Evolutionary conservation across 352 stramenopile species (phyloP), one percentile per base, ranked within the genome.

Genomic region (Halophytophthora batemanensis): DNA sequence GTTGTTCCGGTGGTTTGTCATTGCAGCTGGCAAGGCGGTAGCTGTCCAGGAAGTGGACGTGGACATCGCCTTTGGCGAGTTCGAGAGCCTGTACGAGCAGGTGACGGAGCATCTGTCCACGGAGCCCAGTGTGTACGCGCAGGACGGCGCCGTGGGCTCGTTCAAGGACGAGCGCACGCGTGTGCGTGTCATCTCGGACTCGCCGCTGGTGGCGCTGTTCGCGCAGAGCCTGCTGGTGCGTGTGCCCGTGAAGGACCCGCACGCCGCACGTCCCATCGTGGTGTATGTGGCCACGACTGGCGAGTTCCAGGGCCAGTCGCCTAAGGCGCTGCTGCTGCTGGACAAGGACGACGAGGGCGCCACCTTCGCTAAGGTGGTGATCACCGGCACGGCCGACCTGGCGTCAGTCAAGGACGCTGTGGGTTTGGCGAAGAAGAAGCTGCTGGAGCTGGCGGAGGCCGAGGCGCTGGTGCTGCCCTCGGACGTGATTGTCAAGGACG

Each of bases 101-200:
- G 78, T 90, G 43, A 88, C 77, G 45, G 71, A 86, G 35, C 71
- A 90, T 60, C 53, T 93, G 45, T 87, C 77, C 36, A 64, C 61
- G 18, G 64, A 82, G 33, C 48, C 68, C 1, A 77, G 59, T 44
- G 53, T 89, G 48, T 93, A 87, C 57, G 77, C 80, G 23, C 78
- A 89, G 45, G 82, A 93, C 47, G 77, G 82, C 36, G 82, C 79
- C 15, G 71, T 87, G 10, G 82, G 82, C n/a, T 88, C 79, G 11
- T 87, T 78, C 61, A 82, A 85, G 59, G 79, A 86, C 43, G 77
- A 82, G 46, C 79, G 79, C 56, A 82, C 79, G 22, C 79, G 77
- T 53, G 75, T 88, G 39, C 82, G 82, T 23, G 79, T 93, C 28
- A 87, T 93, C 59, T 77, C 82, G 22, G 82, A 93, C 66, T 86